Evolutionary conservation across 768 basidiomycete species (phyloP).

Genomic region (Podaxis sp.): DNA sequence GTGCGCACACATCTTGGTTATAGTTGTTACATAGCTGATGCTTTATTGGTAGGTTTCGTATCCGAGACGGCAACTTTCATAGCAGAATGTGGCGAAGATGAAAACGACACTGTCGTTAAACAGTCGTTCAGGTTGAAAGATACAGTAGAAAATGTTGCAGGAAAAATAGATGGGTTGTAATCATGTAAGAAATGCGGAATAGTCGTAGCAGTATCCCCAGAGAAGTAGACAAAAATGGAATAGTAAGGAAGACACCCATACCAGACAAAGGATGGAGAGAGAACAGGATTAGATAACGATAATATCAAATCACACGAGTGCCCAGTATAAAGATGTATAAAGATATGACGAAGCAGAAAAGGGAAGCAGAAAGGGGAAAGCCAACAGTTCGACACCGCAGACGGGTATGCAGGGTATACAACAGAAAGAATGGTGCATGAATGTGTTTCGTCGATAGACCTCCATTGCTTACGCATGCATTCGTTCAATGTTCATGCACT

Average conservation of each 20-base stretch:
- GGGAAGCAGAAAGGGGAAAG: not conserved
- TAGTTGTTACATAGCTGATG: slow-evolving; percentile 2
- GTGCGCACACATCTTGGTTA: slow-evolving; percentile 28
- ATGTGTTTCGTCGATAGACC: not conserved
- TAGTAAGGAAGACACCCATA: slow-evolving; percentile 18
- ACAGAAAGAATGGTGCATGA: not conserved
- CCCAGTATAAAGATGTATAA: slow-evolving; percentile 9
- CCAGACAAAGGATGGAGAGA: slow-evolving; percentile 7
- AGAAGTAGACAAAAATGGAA: not conserved
- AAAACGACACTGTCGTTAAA: slow-evolving; percentile 76
- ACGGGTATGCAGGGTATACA: slow-evolving; percentile 9
- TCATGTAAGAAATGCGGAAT: slow-evolving; percentile 3
- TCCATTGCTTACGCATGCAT: slow-evolving; percentile 1
- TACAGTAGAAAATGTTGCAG: slow-evolving; percentile 68
- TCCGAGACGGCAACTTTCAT: slow-evolving; percentile 84
- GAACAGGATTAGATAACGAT: slow-evolving; percentile 9
- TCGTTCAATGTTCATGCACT: slow-evolving; percentile 67
- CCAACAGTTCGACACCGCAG: not conserved
- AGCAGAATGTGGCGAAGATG: slow-evolving; percentile 84
- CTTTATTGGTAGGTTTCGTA: slow-evolving; percentile 51
- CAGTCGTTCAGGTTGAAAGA: slow-evolving; percentile 65
- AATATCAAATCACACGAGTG: slow-evolving; percentile 12
- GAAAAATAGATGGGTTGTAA: slow-evolving; percentile 50
- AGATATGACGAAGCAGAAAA: slow-evolving; percentile 13
- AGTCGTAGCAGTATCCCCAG: not conserved